A percentile compares a stretch with the other conserved stretches of the same genome.
These are phyloP conservation scores for Cyphellophora europaea DNA, from an alignment of 2,329 filamentous ascomycete genomes.

Conservation along the genomic window DNA sequence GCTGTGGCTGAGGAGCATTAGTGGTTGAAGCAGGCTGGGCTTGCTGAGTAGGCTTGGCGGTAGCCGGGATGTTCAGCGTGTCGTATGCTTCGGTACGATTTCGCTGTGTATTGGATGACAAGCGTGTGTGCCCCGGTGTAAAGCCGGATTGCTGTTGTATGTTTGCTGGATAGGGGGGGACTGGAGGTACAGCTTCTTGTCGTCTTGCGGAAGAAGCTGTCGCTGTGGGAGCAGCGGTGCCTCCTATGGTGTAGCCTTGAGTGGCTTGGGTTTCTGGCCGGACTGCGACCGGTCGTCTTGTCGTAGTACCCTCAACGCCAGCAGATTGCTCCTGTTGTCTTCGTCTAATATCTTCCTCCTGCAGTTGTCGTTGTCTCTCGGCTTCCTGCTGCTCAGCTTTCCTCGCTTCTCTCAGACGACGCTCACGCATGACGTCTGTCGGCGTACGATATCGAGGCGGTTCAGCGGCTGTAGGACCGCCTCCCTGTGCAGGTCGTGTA, in stretches of 20 bases:
- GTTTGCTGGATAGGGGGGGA: constrained; percentile 6
- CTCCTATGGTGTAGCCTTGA: constrained; percentile 10
- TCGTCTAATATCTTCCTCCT: constrained; percentile 33
- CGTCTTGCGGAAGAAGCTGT: constrained; percentile 6
- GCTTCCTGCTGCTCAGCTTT: constrained; percentile 58
- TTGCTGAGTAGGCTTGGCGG: constrained; percentile 8
- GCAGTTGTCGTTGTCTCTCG: constrained; percentile 40
- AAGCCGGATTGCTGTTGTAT: constrained; percentile 16
- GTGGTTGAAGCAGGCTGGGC: constrained; percentile 13
- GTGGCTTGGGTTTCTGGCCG: constrained; percentile 9
- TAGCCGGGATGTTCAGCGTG: constrained; percentile 15
- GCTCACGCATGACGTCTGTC: constrained; percentile 83
- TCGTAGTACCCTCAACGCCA: constrained; percentile 42
- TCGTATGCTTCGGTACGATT: constrained; percentile 19
- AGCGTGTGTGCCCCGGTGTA: constrained; percentile 3
- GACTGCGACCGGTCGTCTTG: constrained; percentile 17
- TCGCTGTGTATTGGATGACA: constrained; percentile 12
- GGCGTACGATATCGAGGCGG: constrained; percentile 66
- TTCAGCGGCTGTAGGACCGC: constrained; percentile 42
- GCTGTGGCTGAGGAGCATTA: constrained; percentile 21
- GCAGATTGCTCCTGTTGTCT: constrained; percentile 37
- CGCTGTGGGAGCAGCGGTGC: constrained; percentile 6
- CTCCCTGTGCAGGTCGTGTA: constrained; percentile 29
- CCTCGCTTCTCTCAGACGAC: constrained; percentile 65
- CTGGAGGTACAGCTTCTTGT: constrained; percentile 11